Evolutionary conservation across 352 stramenopile species (phyloP).

Genomic region (Globisporangium mamillatum): DNA sequence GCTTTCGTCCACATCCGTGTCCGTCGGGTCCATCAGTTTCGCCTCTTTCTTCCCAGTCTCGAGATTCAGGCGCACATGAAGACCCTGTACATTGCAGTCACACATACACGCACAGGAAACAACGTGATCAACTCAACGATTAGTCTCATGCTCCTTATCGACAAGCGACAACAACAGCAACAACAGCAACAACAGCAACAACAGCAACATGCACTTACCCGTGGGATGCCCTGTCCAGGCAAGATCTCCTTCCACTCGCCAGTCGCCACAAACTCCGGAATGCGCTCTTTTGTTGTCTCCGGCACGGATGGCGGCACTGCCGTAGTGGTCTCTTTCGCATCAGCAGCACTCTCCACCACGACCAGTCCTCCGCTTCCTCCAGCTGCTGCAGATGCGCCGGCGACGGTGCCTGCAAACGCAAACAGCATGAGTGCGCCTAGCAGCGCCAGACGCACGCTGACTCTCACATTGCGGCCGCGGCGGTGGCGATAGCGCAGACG

Average conservation of each 20-base stretch:
- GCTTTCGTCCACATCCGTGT: slow-evolving; percentile 23
- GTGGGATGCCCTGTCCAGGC: slow-evolving; percentile 53
- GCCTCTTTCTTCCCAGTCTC: slow-evolving; percentile 80
- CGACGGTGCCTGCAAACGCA: slow-evolving; percentile 1
- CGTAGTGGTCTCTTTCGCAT: slow-evolving; percentile 9
- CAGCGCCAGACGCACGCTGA: neutral
- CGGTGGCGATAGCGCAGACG: neutral
- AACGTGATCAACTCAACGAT: slow-evolving; percentile 6
- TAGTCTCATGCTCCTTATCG: neutral
- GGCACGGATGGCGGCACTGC: neutral
- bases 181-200: neutral
- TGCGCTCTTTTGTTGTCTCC: slow-evolving; percentile 3
- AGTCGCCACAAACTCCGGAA: slow-evolving; percentile 63
- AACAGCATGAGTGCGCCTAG: slow-evolving; percentile 7
- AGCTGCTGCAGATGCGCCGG: neutral
- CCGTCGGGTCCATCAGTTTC: slow-evolving; percentile 65
- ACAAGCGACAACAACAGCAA: neutral
- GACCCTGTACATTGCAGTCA: slow-evolving; percentile 40
- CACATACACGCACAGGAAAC: neutral
- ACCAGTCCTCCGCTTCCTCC: slow-evolving; percentile 4
- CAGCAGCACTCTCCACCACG: slow-evolving; percentile 11
- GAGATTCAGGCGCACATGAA: slow-evolving; percentile 81
- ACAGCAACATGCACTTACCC: slow-evolving; percentile 26
- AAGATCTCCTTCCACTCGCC: slow-evolving; percentile 60
- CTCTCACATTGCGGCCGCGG: neutral